Conservation (phyloP, 139 green algal species). For the Volvox reticuliferus region DNA sequence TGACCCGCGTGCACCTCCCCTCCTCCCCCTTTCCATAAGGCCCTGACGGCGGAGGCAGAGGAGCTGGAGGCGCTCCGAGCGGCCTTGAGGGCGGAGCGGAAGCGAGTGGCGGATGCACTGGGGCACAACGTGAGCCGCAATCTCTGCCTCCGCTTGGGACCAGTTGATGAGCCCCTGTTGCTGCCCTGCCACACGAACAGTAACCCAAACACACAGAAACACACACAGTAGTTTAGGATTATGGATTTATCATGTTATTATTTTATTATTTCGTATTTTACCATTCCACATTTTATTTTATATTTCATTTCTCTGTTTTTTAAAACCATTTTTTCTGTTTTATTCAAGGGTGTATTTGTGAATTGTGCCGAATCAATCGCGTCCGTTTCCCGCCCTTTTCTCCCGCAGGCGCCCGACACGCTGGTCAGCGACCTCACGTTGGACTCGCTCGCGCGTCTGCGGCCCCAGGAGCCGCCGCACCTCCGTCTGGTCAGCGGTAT, state of each 20-base stretch:
- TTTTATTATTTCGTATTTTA: too few relatives aligned
- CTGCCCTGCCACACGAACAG: too few relatives aligned
- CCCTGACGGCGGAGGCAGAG: slow-evolving; percentile 20
- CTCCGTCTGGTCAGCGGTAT: slow-evolving; percentile 49
- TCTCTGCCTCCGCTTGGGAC: too few relatives aligned
- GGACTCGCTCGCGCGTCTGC: slow-evolving; percentile 13
- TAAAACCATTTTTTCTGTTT: too few relatives aligned
- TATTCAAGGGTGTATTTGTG: too few relatives aligned
- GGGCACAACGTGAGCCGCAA: slow-evolving; percentile 48
- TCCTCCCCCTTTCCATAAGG: not conserved
- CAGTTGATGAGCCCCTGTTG: too few relatives aligned
- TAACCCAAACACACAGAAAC: too few relatives aligned
- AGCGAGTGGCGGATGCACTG: slow-evolving; percentile 51
- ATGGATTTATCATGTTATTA: too few relatives aligned
- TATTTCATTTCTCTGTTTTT: too few relatives aligned
- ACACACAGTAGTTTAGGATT: too few relatives aligned
- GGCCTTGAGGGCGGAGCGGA: slow-evolving; percentile 37
- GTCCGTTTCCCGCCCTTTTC: not conserved
- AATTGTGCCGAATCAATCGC: too few relatives aligned
- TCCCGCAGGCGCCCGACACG: slow-evolving; percentile 50
- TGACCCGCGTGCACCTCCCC: not conserved
- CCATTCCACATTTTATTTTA: too few relatives aligned
- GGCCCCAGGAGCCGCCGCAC: slow-evolving; percentile 23
- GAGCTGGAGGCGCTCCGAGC: slow-evolving; percentile 49
- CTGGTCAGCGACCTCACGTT: slow-evolving; percentile 52